Base-by-base conservation (phyloP, 345 rosid genomes). In the Lepidium sativum region DNA sequence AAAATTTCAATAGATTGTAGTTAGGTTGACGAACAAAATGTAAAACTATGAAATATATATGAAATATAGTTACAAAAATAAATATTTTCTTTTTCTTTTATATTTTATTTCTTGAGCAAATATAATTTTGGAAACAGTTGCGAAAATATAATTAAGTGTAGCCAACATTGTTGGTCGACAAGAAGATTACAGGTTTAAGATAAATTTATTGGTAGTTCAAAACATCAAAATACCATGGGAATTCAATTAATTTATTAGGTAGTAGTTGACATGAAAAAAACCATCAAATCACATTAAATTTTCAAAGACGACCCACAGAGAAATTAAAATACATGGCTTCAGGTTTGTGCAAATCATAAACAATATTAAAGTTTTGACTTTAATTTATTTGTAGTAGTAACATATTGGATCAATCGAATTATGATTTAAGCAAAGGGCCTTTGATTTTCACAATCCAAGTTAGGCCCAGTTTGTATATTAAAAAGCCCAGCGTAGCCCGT, bases 391-490 rank as follows among this genome's bases (percentile, higher is more conserved):
- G 27, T 6, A 23, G n/a, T n/a, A n/a, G 23, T 18, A 29, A 17
- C 9, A 5, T 14, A 25, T 10, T 49, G 32, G 54, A 54, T 64
- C 76, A 40, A 64, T 42, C 39, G 43, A 62, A 54, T 54, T 37
- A 45, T 12, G 23, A 11, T 20, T 67, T 47, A 67, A 29, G 65
- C 74, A 34, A 72, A 89, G 8, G 84, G 75, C 55, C 76, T 82
- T 67, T 92, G 98, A 14, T 89, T 80, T 50, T 56, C 83, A 65
- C 96, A 92, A 61, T 86, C 88, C 45, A 92, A 71, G 58, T 86
- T 84, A 17, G 81, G 75, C 10, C 96, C 96, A 2, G 84, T 77
- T 5, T 21, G 37, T 8, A 86, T 88, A 5, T 80, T 74, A 47
- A 89, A 83, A 55, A 86, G 48, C 39, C 65, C 54, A 23, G 90